phyloP scores from a whole-genome alignment of 345 rosid species.

The Reutealis trisperma region DNA sequence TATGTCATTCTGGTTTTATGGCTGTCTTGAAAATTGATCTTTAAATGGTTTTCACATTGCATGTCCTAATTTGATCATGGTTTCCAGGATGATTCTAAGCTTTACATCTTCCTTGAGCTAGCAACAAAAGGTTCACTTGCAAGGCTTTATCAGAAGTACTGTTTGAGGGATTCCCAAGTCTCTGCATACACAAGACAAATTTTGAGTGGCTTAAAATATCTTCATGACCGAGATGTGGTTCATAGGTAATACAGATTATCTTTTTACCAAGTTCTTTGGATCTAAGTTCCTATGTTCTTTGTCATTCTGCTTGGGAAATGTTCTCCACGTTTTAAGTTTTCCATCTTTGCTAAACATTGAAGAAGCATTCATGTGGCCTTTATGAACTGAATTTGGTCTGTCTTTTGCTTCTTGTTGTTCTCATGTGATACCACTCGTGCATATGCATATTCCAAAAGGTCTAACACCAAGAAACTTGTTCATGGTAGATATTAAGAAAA shows the following conservation, averaged over 20 bases:
- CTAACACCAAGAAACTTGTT: not conserved
- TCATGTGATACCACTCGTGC: not conserved
- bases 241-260: conserved; percentile 22
- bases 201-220: conserved; percentile 30
- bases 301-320: not conserved
- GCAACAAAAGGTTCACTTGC: conserved; percentile 33
- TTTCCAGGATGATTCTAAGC: conserved; percentile 24
- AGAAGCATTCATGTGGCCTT: not conserved
- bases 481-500: not conserved
- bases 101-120: conserved; percentile 34
- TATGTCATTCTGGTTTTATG: not conserved
- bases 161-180: conserved; percentile 26
- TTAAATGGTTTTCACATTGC: not conserved
- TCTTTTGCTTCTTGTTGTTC: not conserved
- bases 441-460: not conserved
- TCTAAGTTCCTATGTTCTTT: not conserved
- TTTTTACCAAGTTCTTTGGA: not conserved
- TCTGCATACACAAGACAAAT: conserved; percentile 32
- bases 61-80: not conserved
- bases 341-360: not conserved
- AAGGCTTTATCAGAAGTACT: conserved; percentile 23
- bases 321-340: not conserved
- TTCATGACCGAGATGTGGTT: conserved; percentile 26
- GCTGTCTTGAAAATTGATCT: not conserved
- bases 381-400: not conserved